Percentiles rank a stretch among this genome's conserved stretches.
Evolutionary conservation across 2,329 filamentous ascomycete genomes (phyloP).

Genomic region (Phymatotrichopsis omnivora): DNA sequence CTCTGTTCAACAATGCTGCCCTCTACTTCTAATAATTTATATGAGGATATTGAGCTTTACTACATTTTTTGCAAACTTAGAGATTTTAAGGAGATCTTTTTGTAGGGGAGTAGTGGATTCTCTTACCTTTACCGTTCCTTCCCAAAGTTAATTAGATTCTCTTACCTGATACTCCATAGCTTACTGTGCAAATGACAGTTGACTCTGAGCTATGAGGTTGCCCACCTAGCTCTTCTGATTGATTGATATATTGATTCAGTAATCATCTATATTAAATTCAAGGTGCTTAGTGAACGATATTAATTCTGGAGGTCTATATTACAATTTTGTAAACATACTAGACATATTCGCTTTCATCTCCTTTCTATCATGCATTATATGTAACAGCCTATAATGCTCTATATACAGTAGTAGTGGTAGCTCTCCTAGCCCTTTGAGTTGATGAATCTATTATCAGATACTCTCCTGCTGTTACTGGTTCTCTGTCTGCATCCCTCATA

Average conservation of each 20-base stretch:
- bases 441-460: not conserved
- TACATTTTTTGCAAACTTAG: slow-evolving; percentile 20
- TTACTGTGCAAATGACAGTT: slow-evolving; percentile 16
- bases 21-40: slow-evolving; percentile 71
- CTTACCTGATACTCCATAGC: slow-evolving; percentile 11
- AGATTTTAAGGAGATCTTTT: slow-evolving; percentile 8
- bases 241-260: slow-evolving; percentile 70
- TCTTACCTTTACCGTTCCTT: no score
- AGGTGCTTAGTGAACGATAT: not conserved
- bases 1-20: no score
- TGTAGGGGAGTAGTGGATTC: slow-evolving; percentile 1
- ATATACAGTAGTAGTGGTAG: slow-evolving; percentile 19
- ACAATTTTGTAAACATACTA: slow-evolving; percentile 6
- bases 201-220: slow-evolving; percentile 49
- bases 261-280: slow-evolving; percentile 47
- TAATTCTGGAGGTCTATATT: no score
- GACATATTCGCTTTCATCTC: slow-evolving; percentile 18
- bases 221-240: slow-evolving; percentile 60
- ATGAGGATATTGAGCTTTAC: slow-evolving; percentile 62
- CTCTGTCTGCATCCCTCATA: no score
- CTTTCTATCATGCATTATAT: slow-evolving; percentile 22
- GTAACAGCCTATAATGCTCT: slow-evolving; percentile 22
- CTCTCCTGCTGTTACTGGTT: not conserved
- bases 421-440: slow-evolving; percentile 14
- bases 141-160: no score